Conservation (phyloP, 1,284 basidiomycete genomes). For the Cronartium ribicola region DNA sequence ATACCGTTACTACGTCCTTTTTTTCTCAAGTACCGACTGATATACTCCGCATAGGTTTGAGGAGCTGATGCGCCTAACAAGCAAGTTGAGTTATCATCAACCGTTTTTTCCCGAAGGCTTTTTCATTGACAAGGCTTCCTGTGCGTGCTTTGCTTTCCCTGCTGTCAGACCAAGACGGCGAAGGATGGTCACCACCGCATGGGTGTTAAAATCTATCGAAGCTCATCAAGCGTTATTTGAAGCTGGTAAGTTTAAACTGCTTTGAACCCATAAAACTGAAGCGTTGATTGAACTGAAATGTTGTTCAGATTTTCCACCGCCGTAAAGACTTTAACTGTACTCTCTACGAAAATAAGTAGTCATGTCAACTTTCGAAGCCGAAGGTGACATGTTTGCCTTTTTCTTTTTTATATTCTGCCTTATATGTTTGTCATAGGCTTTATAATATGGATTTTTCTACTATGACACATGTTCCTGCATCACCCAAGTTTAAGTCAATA, state of each 20-base stretch:
- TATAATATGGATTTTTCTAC: no score
- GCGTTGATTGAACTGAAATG: no score
- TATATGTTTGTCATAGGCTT: no score
- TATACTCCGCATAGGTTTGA: conserved; percentile 1
- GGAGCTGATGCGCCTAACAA: neutral
- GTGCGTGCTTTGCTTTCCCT: neutral
- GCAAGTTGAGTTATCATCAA: neutral
- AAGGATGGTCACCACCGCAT: conserved; percentile 20
- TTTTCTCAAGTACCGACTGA: neutral
- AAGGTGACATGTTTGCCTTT: no score
- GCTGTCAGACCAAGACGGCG: conserved; percentile 17
- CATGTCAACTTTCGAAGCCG: no score
- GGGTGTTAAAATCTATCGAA: conserved; percentile 26
- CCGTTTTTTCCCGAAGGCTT: neutral
- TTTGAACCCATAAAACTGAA: no score
- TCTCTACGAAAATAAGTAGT: no score
- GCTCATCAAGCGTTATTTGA: conserved; percentile 16
- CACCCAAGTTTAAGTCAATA: no score
- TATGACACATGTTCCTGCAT: no score
- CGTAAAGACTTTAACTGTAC: no score
- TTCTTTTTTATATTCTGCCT: no score
- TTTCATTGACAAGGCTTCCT: neutral
- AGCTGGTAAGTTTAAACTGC: conserved; percentile 12
- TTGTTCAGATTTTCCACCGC: no score
- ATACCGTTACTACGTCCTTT: neutral